These are phyloP conservation scores for Eucalyptus sideroxylon DNA, from an alignment of 345 rosid species.

Conservation along the genomic window DNA sequence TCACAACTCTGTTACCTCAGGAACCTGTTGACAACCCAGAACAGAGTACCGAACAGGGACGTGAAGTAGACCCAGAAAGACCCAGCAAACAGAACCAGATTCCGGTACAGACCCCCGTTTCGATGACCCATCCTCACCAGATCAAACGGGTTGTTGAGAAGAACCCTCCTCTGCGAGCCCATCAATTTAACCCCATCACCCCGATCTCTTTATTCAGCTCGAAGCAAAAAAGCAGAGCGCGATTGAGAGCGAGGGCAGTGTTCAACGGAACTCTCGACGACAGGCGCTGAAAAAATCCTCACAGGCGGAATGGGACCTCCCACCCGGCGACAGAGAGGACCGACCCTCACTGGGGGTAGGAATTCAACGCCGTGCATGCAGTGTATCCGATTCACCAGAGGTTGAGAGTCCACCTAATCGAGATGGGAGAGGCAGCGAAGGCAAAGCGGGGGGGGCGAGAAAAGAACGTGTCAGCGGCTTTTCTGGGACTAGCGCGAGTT, in stretches of 20 bases:
- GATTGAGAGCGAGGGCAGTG: constrained; percentile 2
- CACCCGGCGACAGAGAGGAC: constrained; percentile 30
- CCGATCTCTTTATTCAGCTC: constrained; percentile 11
- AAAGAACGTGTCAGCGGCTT: constrained; percentile 57
- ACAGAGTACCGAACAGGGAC: constrained; percentile 26
- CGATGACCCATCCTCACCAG: constrained; percentile 19
- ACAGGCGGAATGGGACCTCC: constrained; percentile 33
- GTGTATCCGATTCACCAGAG: constrained; percentile 13
- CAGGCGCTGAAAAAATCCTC: constrained; percentile 22
- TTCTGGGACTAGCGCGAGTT: not conserved
- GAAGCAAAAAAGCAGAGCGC: constrained; percentile 26
- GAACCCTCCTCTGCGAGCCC: constrained; percentile 3
- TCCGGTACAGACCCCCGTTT: constrained; percentile 4
- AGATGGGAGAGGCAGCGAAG: not conserved
- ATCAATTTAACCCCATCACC: constrained; percentile 21
- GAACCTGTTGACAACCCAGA: constrained; percentile 9
- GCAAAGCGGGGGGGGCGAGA: not conserved
- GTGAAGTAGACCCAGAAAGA: constrained; percentile 31
- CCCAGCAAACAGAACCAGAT: constrained; percentile 11
- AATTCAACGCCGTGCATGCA: constrained; percentile 6
- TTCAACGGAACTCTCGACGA: constrained; percentile 15
- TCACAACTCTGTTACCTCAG: constrained; percentile 15
- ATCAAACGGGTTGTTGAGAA: not conserved
- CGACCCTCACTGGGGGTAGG: not conserved
- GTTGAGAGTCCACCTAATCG: not conserved